A percentile compares a stretch with the other conserved stretches of the same genome.
Conservation (phyloP, 495 filamentous ascomycete genomes). For the Penicillium arizonense region DNA sequence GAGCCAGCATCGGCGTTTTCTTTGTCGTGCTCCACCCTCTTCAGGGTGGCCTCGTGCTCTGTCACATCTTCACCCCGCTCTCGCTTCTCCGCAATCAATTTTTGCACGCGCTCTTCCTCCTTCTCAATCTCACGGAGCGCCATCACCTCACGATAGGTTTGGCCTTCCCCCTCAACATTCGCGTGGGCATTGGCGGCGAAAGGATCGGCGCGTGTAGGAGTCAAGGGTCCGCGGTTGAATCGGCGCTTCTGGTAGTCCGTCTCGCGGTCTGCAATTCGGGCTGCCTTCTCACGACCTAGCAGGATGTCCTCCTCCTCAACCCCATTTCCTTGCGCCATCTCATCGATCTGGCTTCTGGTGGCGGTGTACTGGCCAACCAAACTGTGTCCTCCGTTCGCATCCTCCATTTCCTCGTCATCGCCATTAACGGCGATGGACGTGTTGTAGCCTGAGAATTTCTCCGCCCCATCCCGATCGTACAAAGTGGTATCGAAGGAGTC, state of each 20-base stretch:
- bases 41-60: constrained; percentile 71
- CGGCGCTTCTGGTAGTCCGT: constrained; percentile 97
- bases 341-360: constrained; percentile 84
- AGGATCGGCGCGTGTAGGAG: constrained; percentile 84
- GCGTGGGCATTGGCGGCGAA: constrained; percentile 75
- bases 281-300: constrained; percentile 81
- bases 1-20: constrained; percentile 71
- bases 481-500: constrained; percentile 92
- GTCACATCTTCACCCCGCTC: constrained; percentile 59
- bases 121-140: constrained; percentile 84
- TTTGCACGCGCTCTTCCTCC: constrained; percentile 87
- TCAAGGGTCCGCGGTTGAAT: constrained; percentile 76
- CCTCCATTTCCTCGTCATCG: constrained; percentile 80
- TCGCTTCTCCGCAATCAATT: constrained; percentile 74
- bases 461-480: constrained; percentile 76
- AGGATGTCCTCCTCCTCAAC: constrained; percentile 93
- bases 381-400: constrained; percentile 70
- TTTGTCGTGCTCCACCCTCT: constrained; percentile 60
- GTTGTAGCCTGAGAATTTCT: constrained; percentile 91
- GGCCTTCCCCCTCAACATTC: constrained; percentile 63
- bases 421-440: constrained; percentile 79
- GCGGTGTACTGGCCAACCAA: constrained; percentile 98
- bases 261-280: constrained; percentile 86
- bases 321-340: constrained; percentile 81
- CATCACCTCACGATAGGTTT: constrained; percentile 91